These are phyloP conservation scores for Fusarium sp. DNA, from an alignment of 2,329 filamentous ascomycete species.

Conservation along the genomic window DNA sequence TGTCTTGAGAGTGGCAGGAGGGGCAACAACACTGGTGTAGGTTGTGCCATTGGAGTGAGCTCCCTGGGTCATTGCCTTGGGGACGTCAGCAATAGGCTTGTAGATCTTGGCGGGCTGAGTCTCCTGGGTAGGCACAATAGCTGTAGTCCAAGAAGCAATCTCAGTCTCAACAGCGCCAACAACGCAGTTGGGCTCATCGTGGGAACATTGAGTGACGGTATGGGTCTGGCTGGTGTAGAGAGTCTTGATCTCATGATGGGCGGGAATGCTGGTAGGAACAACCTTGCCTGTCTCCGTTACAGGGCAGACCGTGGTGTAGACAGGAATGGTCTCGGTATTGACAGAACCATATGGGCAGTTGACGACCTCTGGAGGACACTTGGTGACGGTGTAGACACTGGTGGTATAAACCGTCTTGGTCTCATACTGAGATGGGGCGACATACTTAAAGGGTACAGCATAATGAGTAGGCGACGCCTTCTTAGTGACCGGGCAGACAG, in stretches of 20 bases:
- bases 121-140: constrained; percentile 34
- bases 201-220: constrained; percentile 67
- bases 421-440: constrained; percentile 30
- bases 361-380: constrained; percentile 63
- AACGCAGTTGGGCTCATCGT: constrained; percentile 64
- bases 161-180: constrained; percentile 52
- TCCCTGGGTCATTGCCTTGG: constrained; percentile 20
- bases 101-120: constrained; percentile 29
- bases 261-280: constrained; percentile 26
- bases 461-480: constrained; percentile 37
- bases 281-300: constrained; percentile 29
- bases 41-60: constrained; percentile 22
- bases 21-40: constrained; percentile 30
- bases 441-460: constrained; percentile 20
- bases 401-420: constrained; percentile 64
- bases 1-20: constrained; percentile 36
- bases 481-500: constrained; percentile 56
- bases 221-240: constrained; percentile 66
- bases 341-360: constrained; percentile 60
- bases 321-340: constrained; percentile 49
- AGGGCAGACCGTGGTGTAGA: constrained; percentile 35
- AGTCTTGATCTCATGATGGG: constrained; percentile 51
- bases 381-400: constrained; percentile 66
- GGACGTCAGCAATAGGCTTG: constrained; percentile 28
- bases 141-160: constrained; percentile 44